These are phyloP conservation scores for Diplocarpon mali DNA, from an alignment of 2,329 filamentous ascomycete genomes.

Conservation along the genomic window DNA sequence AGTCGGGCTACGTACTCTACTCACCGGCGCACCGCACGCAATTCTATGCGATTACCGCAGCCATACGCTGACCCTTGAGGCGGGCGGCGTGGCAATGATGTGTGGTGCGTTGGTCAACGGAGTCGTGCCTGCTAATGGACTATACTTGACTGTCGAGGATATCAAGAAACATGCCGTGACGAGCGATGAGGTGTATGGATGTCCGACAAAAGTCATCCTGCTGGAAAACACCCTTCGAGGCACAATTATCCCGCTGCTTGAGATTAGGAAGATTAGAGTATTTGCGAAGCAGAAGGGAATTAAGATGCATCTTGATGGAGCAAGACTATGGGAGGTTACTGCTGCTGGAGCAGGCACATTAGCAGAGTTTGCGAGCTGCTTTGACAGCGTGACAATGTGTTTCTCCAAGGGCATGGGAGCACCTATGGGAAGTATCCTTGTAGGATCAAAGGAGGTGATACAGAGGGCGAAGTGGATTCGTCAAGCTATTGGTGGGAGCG, in stretches of 20 bases:
- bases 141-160: conserved; percentile 51
- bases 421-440: conserved; percentile 64
- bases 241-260: conserved; percentile 62
- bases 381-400: conserved; percentile 66
- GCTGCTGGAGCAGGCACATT: conserved; percentile 56
- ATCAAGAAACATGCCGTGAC: conserved; percentile 53
- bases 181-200: conserved; percentile 59
- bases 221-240: conserved; percentile 80
- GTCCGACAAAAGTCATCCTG: conserved; percentile 69
- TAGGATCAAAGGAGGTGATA: conserved; percentile 43
- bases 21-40: conserved; percentile 70
- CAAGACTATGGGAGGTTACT: conserved; percentile 70
- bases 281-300: conserved; percentile 57
- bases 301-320: conserved; percentile 67
- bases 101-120: conserved; percentile 59
- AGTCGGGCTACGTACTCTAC: conserved; percentile 64
- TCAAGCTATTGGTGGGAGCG: conserved; percentile 72
- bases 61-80: conserved; percentile 62
- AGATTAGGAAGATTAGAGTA: conserved; percentile 54
- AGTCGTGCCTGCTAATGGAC: conserved; percentile 56
- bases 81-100: conserved; percentile 53
- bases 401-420: conserved; percentile 77
- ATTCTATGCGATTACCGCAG: conserved; percentile 68
- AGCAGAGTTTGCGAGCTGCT: conserved; percentile 52
- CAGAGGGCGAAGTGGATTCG: conserved; percentile 60